phyloP scores from a whole-genome alignment of 257 asterid genomes.

The Solanum chmielewskii region DNA sequence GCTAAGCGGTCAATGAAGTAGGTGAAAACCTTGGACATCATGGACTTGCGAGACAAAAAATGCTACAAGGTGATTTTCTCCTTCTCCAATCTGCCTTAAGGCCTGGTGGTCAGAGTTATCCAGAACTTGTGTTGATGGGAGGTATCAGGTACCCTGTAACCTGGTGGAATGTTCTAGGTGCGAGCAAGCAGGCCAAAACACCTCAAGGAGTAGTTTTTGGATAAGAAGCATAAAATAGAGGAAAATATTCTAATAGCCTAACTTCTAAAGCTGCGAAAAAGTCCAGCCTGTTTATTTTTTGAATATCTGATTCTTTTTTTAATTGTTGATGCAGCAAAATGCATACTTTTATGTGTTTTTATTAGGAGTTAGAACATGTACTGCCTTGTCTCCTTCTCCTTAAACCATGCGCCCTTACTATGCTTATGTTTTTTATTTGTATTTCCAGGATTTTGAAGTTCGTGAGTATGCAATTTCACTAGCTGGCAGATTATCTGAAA shows the following conservation, averaged over 20 bases:
- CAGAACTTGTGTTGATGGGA: neutral
- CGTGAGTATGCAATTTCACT: conserved; percentile 86
- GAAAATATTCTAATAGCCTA: neutral
- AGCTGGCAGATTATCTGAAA: conserved; percentile 97
- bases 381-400: neutral
- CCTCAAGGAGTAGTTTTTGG: neutral
- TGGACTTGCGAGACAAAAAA: neutral
- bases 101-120: neutral
- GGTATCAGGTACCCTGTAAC: neutral
- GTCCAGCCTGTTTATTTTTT: neutral
- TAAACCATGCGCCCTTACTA: neutral
- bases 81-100: neutral
- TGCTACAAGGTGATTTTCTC: neutral
- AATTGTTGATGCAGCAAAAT: neutral
- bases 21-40: neutral
- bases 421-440: neutral
- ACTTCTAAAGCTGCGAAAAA: neutral
- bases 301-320: neutral
- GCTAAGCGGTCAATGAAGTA: neutral
- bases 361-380: neutral
- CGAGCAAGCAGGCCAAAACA: neutral
- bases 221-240: neutral
- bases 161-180: neutral
- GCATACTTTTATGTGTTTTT: neutral
- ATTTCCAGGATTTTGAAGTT: conserved; percentile 68